Percentiles rank a stretch among this genome's conserved stretches.
Conservation (phyloP, 2,329 filamentous ascomycete species). For the Paecilomyces dactylethromorphus region DNA sequence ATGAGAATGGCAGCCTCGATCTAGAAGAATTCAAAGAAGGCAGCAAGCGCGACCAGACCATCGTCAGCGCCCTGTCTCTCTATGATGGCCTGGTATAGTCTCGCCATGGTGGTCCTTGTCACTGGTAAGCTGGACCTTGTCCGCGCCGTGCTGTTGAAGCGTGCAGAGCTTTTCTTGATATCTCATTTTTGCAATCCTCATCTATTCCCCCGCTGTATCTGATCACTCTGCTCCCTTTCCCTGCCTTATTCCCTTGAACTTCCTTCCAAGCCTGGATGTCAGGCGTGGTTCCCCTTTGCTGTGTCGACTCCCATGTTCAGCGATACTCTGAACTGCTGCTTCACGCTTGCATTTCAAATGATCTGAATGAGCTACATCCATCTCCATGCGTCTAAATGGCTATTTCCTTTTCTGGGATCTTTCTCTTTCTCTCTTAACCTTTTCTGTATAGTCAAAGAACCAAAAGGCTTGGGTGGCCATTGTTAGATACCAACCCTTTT, state of each 20-base stretch:
- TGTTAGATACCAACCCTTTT: neutral
- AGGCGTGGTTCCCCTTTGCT: neutral
- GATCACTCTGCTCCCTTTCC: neutral
- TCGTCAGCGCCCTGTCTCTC: slow-evolving; percentile 90
- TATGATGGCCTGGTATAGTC: slow-evolving; percentile 86
- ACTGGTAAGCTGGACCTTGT: too few species aligned
- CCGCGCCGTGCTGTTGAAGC: too few species aligned
- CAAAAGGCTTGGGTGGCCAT: neutral
- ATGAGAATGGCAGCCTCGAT: slow-evolving; percentile 94
- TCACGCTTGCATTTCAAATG: neutral
- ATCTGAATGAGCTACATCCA: neutral
- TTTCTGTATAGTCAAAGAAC: neutral
- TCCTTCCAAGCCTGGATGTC: neutral
- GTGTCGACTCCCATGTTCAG: neutral
- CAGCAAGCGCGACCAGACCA: slow-evolving; percentile 97
- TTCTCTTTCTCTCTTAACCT: neutral
- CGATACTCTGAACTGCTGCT: neutral
- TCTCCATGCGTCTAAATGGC: neutral
- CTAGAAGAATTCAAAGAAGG: slow-evolving; percentile 99
- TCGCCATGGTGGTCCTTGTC: neutral
- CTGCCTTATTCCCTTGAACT: neutral
- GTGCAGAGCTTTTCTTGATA: neutral
- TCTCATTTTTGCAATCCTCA: neutral
- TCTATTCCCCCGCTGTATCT: neutral
- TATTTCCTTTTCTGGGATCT: neutral